Base-by-base conservation (phyloP, 2,329 filamentous ascomycete genomes). In the Trichoderma sp. region DNA sequence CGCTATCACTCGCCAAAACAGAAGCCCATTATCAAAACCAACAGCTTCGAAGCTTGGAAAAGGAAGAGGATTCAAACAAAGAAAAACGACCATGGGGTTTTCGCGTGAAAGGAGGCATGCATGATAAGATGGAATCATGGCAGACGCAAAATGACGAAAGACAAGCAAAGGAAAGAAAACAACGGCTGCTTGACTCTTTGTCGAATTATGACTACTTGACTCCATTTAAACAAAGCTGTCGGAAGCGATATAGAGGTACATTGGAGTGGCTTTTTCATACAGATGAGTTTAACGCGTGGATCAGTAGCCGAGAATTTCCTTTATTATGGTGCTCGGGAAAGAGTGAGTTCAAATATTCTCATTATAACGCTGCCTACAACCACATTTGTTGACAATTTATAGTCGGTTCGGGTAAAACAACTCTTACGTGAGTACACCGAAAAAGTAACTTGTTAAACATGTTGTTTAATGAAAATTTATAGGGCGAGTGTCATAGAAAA, bases 321-420 rank as follows among this genome's bases (percentile, higher is more conserved):
- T 36, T 75, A 1, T 61, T 81, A 0, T 81, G 77, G 79, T 79
- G 76, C 39, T 78, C 74, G 1, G 79, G 79, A 0, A 81, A 79
- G 50, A 79, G 78, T 80, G 50, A 72, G 77, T 73, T 0, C 0
- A n/a, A 43, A 9, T n/a, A 9, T 73, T 0, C 0, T 3, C 8
- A 3, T 13, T 36, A 17, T 15, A 23, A 3, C 13, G 8, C 17
- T 8, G 26, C 23, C 12, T 4, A 8, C 0, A 4, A n/a, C 0
- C 9, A 5, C 13, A 1, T 20, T 3, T 50, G 34, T 15, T 61
- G 11, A 62, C 6, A 2, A 8, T 13, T 28, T 50, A 1, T 53
- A 69, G 67, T 66, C 68, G 78, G 78, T 0, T 77, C 77, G 0
- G 78, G 78, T 5, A 80, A 80, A 67, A 77, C 75, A 4, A 74